Percentiles rank a stretch among this genome's conserved stretches.
phyloP scores from a whole-genome alignment of 1,284 basidiomycete species.

The Irpex sp. region DNA sequence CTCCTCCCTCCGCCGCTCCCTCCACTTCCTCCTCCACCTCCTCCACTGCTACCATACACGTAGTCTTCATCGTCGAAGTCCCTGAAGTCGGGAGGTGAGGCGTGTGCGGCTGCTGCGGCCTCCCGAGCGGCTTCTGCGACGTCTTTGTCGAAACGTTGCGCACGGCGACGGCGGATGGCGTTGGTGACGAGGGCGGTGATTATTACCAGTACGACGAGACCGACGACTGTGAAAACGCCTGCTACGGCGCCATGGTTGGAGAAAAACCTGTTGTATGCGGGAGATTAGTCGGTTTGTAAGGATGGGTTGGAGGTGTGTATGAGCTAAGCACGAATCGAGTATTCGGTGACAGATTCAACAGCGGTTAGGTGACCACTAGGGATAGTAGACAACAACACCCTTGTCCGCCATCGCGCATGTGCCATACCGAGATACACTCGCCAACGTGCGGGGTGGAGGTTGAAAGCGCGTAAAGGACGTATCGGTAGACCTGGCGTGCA shows the following conservation, averaged over 20 bases:
- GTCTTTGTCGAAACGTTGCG: conserved; percentile 62
- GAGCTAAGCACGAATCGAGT: too few species aligned
- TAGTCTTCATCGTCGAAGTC: conserved; percentile 36
- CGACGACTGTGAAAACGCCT: conserved; percentile 66
- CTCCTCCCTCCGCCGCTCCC: neutral
- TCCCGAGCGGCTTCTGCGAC: conserved; percentile 55
- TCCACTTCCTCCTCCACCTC: conserved; percentile 9
- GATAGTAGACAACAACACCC: too few species aligned
- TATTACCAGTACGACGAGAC: conserved; percentile 51
- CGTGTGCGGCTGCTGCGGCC: conserved; percentile 28
- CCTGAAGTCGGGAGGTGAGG: conserved; percentile 45
- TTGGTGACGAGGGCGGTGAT: conserved; percentile 50
- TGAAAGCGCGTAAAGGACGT: too few species aligned
- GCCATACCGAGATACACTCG: too few species aligned
- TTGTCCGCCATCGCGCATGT: too few species aligned
- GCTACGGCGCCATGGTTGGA: conserved; percentile 67
- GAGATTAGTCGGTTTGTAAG: neutral
- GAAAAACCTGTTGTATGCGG: conserved; percentile 51
- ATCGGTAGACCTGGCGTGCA: too few species aligned
- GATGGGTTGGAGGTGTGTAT: neutral
- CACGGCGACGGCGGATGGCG: conserved; percentile 56
- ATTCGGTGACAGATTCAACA: too few species aligned
- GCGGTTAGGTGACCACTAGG: too few species aligned
- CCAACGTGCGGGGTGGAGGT: too few species aligned
- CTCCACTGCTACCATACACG: conserved; percentile 15